These are phyloP conservation scores for Neurospora sp. DNA, from an alignment of 495 filamentous ascomycete species.

Conservation along the genomic window DNA sequence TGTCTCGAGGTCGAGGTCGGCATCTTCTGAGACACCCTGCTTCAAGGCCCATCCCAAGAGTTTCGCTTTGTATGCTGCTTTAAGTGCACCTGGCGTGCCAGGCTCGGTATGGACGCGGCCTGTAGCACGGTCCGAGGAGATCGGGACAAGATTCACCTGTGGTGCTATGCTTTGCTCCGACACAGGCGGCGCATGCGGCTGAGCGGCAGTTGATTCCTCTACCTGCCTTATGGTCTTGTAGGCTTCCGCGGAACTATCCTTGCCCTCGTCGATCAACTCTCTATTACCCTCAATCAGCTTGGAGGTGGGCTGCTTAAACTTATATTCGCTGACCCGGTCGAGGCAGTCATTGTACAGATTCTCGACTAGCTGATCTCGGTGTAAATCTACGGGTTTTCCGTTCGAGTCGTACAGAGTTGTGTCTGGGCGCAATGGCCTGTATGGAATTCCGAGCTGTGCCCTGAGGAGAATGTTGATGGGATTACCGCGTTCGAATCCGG, in stretches of 20 bases:
- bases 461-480: slow-evolving; percentile 83
- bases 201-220: slow-evolving; percentile 47
- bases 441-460: slow-evolving; percentile 79
- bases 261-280: slow-evolving; percentile 71
- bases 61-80: slow-evolving; percentile 58
- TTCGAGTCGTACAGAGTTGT: slow-evolving; percentile 86
- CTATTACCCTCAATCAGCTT: slow-evolving; percentile 76
- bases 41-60: slow-evolving; percentile 75
- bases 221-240: slow-evolving; percentile 61
- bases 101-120: slow-evolving; percentile 50
- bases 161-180: slow-evolving; percentile 39
- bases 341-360: slow-evolving; percentile 89
- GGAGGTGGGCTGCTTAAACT: slow-evolving; percentile 57
- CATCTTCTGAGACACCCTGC: slow-evolving; percentile 48
- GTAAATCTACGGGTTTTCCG: slow-evolving; percentile 66
- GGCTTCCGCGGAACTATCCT: slow-evolving; percentile 62
- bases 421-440: slow-evolving; percentile 73
- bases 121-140: slow-evolving; percentile 48
- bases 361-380: slow-evolving; percentile 74
- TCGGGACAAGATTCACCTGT: slow-evolving; percentile 44
- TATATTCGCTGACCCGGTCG: slow-evolving; percentile 81
- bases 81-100: slow-evolving; percentile 46
- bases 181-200: slow-evolving; percentile 34
- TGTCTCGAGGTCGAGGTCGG: slow-evolving; percentile 64
- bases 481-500: slow-evolving; percentile 92